Conservation (phyloP, 139 green algal genomes). For the Chlamydomonas asymmetrica region DNA sequence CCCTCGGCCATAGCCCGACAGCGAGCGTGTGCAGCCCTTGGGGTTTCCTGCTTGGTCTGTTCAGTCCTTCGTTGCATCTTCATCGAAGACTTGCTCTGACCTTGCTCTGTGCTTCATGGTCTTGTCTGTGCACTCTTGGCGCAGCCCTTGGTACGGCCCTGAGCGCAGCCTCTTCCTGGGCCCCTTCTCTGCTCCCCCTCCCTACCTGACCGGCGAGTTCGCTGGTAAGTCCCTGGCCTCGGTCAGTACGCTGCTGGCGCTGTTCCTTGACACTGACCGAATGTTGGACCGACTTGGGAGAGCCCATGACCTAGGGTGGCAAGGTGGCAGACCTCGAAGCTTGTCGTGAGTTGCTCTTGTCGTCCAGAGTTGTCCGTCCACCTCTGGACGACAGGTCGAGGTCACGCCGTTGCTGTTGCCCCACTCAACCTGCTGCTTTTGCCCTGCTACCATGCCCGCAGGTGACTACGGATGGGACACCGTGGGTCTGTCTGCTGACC, state of each 20-base stretch:
- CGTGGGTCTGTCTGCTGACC: slow-evolving; percentile 89
- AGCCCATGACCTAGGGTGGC: too few species aligned
- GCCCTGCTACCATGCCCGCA: too few species aligned
- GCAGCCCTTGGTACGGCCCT: slow-evolving; percentile 60
- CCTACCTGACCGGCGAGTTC: slow-evolving; percentile 88
- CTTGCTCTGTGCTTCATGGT: not conserved
- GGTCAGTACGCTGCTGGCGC: not conserved
- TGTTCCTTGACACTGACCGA: slow-evolving; percentile 1
- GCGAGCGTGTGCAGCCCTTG: slow-evolving; percentile 2
- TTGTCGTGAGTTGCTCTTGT: too few species aligned
- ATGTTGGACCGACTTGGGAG: not conserved
- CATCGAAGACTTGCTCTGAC: not conserved
- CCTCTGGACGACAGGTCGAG: too few species aligned
- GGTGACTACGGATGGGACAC: slow-evolving; percentile 94
- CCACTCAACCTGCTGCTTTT: too few species aligned
- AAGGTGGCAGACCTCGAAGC: slow-evolving; percentile 83
- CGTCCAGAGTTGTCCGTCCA: too few species aligned
- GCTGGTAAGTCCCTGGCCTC: slow-evolving; percentile 60
- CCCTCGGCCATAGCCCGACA: not conserved
- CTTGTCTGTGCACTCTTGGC: not conserved
- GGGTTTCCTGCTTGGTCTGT: not conserved
- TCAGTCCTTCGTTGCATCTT: not conserved
- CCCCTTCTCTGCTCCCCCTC: slow-evolving; percentile 73
- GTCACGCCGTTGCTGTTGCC: too few species aligned
- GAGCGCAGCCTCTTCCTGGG: slow-evolving; percentile 86